Conservation (phyloP, 2,329 filamentous ascomycete genomes). For the Zasmidium angulare region DNA sequence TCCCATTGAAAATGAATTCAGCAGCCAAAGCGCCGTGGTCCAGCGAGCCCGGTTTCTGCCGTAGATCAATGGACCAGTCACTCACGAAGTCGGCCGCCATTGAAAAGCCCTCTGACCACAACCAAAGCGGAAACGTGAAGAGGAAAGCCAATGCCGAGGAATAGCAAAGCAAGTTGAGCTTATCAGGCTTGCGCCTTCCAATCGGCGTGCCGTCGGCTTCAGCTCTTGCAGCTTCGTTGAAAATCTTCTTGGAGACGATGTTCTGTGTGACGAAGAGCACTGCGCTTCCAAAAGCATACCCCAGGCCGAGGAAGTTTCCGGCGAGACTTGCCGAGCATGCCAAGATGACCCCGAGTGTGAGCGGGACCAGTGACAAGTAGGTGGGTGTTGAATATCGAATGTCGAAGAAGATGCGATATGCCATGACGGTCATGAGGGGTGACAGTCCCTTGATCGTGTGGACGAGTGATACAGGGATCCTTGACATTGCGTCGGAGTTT, state of each 20-base stretch:
- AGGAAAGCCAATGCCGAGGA: conserved; percentile 92
- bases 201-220: conserved; percentile 69
- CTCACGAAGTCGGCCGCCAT: conserved; percentile 75
- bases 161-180: conserved; percentile 94
- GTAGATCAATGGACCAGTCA: conserved; percentile 75
- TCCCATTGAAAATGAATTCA: conserved; percentile 97
- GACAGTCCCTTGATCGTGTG: conserved; percentile 98
- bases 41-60: conserved; percentile 71
- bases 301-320: conserved; percentile 84
- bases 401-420: conserved; percentile 84
- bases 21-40: conserved; percentile 62
- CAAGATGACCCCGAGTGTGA: conserved; percentile 92
- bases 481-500: conserved; percentile 88
- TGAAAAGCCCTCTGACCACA: conserved; percentile 81
- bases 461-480: conserved; percentile 93
- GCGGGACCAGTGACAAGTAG: conserved; percentile 72
- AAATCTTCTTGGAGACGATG: conserved; percentile 96
- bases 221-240: conserved; percentile 86
- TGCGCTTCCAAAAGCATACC: conserved; percentile 85
- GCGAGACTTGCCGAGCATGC: conserved; percentile 92
- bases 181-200: conserved; percentile 80
- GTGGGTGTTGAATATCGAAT: conserved; percentile 85
- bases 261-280: conserved; percentile 97
- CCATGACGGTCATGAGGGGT: conserved; percentile 89
- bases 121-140: conserved; percentile 86